Evolutionary conservation across 1,284 basidiomycete species (phyloP).

Genomic region (Taiwanofungus camphoratus): DNA sequence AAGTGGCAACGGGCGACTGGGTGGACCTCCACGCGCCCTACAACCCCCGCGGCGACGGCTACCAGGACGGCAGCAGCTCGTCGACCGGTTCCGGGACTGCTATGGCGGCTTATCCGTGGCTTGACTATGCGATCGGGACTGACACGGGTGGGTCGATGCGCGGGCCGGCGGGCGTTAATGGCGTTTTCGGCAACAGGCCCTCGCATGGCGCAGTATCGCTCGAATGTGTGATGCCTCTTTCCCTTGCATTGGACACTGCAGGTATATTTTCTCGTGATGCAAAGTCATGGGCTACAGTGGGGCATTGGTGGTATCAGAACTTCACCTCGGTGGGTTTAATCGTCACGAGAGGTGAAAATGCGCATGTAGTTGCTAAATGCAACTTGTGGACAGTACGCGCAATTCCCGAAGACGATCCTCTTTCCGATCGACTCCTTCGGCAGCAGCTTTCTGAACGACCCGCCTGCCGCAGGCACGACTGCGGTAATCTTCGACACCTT

Average conservation of each 20-base stretch:
- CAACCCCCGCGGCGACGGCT: constrained; percentile 50
- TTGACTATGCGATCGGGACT: constrained; percentile 36
- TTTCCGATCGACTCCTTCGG: constrained; percentile 29
- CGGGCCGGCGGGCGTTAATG: constrained; percentile 35
- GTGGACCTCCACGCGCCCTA: constrained; percentile 48
- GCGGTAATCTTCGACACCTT: constrained; percentile 30
- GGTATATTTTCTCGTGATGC: constrained; percentile 28
- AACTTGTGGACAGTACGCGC: constrained; percentile 27
- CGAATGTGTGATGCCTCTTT: constrained; percentile 35
- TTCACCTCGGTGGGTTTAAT: constrained; percentile 20
- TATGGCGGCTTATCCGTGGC: constrained; percentile 33
- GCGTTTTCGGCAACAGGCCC: constrained; percentile 34
- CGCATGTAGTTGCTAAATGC: no score
- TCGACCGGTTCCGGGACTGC: constrained; percentile 36
- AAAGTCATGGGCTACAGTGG: constrained; percentile 23
- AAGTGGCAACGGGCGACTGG: constrained; percentile 46
- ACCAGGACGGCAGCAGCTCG: constrained; percentile 37
- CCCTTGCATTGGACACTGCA: constrained; percentile 29
- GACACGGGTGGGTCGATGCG: constrained; percentile 39
- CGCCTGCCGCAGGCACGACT: constrained; percentile 22
- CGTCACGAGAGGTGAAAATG: constrained; percentile 19
- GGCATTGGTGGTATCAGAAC: constrained; percentile 28
- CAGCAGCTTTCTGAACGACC: constrained; percentile 24
- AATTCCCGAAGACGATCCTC: constrained; percentile 31
- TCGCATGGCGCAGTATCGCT: constrained; percentile 32